A percentile compares a stretch with the other conserved stretches of the same genome.
phyloP scores from a whole-genome alignment of 495 filamentous ascomycete genomes.

The Neurospora sp. region DNA sequence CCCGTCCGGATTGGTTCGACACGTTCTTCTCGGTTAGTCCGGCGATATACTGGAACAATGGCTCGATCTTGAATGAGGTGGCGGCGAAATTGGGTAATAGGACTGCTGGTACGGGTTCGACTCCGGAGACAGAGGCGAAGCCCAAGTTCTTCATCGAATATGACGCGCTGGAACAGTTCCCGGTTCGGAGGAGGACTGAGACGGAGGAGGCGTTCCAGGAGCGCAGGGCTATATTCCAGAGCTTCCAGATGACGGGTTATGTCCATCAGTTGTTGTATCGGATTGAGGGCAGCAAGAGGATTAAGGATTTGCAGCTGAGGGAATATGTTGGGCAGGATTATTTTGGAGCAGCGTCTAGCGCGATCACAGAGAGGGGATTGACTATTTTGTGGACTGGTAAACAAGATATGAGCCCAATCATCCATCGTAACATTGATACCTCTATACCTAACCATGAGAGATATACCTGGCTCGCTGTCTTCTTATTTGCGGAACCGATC shows the following conservation, averaged over 20 bases:
- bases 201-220: constrained; percentile 11
- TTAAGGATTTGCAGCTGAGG: constrained; percentile 12
- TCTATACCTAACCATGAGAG: not conserved
- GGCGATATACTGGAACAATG: constrained; percentile 6
- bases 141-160: constrained; percentile 11
- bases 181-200: constrained; percentile 8
- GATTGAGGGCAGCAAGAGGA: constrained; percentile 7
- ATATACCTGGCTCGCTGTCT: not conserved
- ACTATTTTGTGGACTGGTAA: constrained; percentile 19
- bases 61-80: constrained; percentile 9
- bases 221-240: constrained; percentile 1
- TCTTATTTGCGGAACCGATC: not conserved
- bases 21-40: constrained; percentile 12
- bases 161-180: constrained; percentile 13
- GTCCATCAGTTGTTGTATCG: constrained; percentile 13
- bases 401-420: not conserved
- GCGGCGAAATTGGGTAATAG: constrained; percentile 6
- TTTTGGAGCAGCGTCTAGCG: constrained; percentile 9
- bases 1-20: constrained; percentile 9
- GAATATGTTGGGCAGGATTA: constrained; percentile 17
- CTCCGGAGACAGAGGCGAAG: not conserved
- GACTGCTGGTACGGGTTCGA: not conserved
- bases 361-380: constrained; percentile 15
- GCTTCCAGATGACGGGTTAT: constrained; percentile 7
- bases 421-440: not conserved